These are phyloP conservation scores for Ophiocordyceps camponoti-rufipedis DNA, from an alignment of 2,329 filamentous ascomycete genomes.

Conservation along the genomic window DNA sequence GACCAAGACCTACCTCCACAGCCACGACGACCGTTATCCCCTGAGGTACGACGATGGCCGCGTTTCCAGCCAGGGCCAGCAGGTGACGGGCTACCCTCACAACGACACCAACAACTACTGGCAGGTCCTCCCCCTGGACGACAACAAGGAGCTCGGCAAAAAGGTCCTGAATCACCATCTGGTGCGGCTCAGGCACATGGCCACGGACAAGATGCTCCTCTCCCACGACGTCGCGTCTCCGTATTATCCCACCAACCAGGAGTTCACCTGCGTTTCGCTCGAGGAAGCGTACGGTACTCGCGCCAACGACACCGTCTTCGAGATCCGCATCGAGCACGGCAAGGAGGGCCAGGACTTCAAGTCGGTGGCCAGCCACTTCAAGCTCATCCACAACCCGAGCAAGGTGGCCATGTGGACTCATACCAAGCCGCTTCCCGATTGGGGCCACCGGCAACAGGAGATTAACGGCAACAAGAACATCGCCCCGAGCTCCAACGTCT, in stretches of 20 bases:
- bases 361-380: slow-evolving; percentile 84
- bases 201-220: slow-evolving; percentile 70
- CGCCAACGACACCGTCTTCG: slow-evolving; percentile 80
- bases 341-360: slow-evolving; percentile 74
- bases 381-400: slow-evolving; percentile 82
- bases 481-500: slow-evolving; percentile 75
- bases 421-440: slow-evolving; percentile 84
- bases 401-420: slow-evolving; percentile 99
- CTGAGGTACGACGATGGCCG: slow-evolving; percentile 93
- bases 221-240: slow-evolving; percentile 96
- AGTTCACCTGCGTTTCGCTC: slow-evolving; percentile 69
- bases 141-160: slow-evolving; percentile 38
- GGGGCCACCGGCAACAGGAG: slow-evolving; percentile 93
- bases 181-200: slow-evolving; percentile 70
- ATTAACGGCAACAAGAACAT: slow-evolving; percentile 99
- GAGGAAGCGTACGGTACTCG: slow-evolving; percentile 58
- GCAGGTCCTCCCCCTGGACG: slow-evolving; percentile 64
- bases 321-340: slow-evolving; percentile 74
- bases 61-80: slow-evolving; percentile 92
- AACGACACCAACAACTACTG: slow-evolving; percentile 99
- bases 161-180: slow-evolving; percentile 69
- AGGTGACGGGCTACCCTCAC: slow-evolving; percentile 94
- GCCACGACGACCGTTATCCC: slow-evolving; percentile 75
- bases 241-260: slow-evolving; percentile 92
- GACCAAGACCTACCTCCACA: slow-evolving; percentile 91